Percentiles rank a stretch among this genome's conserved stretches.
Conservation (phyloP, 83 land plant species). For the Picea engelmannii region DNA sequence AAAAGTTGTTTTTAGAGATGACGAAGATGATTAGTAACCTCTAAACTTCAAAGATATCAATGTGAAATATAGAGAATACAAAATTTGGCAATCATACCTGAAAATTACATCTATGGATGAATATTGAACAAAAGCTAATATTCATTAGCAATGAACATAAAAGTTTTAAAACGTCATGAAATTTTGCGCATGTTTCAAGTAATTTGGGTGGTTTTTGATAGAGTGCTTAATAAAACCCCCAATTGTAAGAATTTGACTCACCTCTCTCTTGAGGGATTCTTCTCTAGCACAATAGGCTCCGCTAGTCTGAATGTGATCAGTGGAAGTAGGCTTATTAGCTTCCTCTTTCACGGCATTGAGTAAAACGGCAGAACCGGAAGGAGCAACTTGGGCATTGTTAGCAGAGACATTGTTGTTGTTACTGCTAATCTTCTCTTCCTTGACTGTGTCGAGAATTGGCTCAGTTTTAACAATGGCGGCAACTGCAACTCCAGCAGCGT, state of each 20-base stretch:
- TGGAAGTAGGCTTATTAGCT: constrained; percentile 50
- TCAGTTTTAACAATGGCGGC: constrained; percentile 1
- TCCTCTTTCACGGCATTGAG: constrained; percentile 79
- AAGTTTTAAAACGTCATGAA: no score
- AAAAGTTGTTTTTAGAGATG: no score
- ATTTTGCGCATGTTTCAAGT: no score
- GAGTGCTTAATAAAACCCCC: no score
- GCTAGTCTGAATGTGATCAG: constrained; percentile 88
- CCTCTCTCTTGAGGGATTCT: constrained; percentile 95
- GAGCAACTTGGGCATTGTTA: constrained; percentile 14
- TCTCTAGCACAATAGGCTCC: constrained; percentile 97
- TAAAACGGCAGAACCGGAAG: constrained; percentile 19
- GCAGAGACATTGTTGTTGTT: not conserved
- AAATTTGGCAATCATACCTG: no score
- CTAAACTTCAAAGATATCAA: no score
- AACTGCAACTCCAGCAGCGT: not conserved
- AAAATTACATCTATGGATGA: no score
- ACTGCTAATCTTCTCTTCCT: not conserved
- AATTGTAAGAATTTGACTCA: constrained; percentile 12
- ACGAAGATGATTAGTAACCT: no score
- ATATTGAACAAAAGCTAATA: no score
- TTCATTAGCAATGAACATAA: no score
- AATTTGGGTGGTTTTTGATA: no score
- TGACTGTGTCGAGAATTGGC: not conserved
- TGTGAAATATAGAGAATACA: no score